A percentile compares a stretch with the other conserved stretches of the same genome.
phyloP scores from a whole-genome alignment of 192 early-diverging fungal species.

The Coemansia sp. region DNA sequence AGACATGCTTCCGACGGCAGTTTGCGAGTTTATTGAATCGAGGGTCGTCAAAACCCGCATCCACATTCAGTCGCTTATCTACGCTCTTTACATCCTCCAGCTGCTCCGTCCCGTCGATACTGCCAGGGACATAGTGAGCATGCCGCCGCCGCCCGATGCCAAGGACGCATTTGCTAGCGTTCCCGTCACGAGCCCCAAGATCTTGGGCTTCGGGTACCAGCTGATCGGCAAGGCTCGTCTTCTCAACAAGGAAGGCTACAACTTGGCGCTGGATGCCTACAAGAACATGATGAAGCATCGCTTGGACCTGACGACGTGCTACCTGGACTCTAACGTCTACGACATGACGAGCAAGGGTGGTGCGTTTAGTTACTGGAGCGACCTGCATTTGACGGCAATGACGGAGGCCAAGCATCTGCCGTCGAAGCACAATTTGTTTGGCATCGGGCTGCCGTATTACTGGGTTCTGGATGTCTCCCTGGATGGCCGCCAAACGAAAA shows the following conservation, averaged over 20 bases:
- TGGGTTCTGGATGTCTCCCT: slow-evolving; percentile 21
- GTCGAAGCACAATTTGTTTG: slow-evolving; percentile 14
- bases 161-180: slow-evolving; percentile 19
- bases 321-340: slow-evolving; percentile 26
- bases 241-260: slow-evolving; percentile 24
- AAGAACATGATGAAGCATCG: neutral
- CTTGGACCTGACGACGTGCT: slow-evolving; percentile 13
- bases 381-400: slow-evolving; percentile 21
- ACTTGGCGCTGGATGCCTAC: slow-evolving; percentile 5
- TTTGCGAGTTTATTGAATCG: slow-evolving; percentile 2
- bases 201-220: slow-evolving; percentile 33
- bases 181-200: neutral
- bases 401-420: slow-evolving; percentile 10
- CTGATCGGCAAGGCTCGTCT: slow-evolving; percentile 32
- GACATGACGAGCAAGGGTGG: slow-evolving; percentile 19
- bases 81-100: slow-evolving; percentile 29
- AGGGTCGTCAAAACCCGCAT: slow-evolving; percentile 1
- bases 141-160: slow-evolving; percentile 27
- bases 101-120: slow-evolving; percentile 32
- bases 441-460: slow-evolving; percentile 18
- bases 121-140: slow-evolving; percentile 11
- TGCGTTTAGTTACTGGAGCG: slow-evolving; percentile 20
- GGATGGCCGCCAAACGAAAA: slow-evolving; percentile 6
- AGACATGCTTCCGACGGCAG: slow-evolving; percentile 17
- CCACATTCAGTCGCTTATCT: slow-evolving; percentile 21